Evolutionary conservation across 495 filamentous ascomycete species (phyloP).

Genomic region (Cryomyces antarcticus): DNA sequence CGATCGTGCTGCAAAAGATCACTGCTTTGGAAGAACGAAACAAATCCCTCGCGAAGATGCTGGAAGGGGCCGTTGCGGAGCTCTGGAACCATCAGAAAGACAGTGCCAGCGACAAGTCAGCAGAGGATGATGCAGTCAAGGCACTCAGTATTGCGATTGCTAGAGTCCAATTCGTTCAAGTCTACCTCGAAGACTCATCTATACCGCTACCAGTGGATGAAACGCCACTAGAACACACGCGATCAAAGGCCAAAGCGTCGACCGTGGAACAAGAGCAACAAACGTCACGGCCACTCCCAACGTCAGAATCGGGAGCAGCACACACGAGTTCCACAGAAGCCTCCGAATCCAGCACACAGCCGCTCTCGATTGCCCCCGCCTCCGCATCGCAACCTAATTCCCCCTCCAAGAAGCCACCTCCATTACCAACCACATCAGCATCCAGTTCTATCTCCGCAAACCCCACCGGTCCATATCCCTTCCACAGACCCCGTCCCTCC

Average conservation of each 20-base stretch:
- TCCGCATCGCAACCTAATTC: no score
- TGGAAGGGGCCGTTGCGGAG: slow-evolving; percentile 49
- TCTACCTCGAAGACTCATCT: slow-evolving; percentile 47
- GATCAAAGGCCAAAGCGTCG: slow-evolving; percentile 2
- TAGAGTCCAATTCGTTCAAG: slow-evolving; percentile 59
- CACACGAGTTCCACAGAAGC: neutral
- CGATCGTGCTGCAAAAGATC: slow-evolving; percentile 8
- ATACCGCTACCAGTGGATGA: slow-evolving; percentile 32
- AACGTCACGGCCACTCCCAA: slow-evolving; percentile 1
- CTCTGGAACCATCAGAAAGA: slow-evolving; percentile 32
- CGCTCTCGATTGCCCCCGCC: no score
- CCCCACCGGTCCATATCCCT: neutral
- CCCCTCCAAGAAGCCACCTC: no score
- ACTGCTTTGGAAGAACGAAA: slow-evolving; percentile 47
- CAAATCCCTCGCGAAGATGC: slow-evolving; percentile 44
- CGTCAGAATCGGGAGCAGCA: slow-evolving; percentile 1
- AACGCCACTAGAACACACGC: slow-evolving; percentile 2
- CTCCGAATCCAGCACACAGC: neutral
- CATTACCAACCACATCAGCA: no score
- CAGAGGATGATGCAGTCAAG: slow-evolving; percentile 15
- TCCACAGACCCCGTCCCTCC: slow-evolving; percentile 26
- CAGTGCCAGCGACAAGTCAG: slow-evolving; percentile 4
- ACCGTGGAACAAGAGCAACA: neutral
- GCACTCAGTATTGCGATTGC: slow-evolving; percentile 43
- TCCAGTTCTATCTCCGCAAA: neutral